phyloP scores from a whole-genome alignment of 768 basidiomycete genomes.

The Phlebiopsis flavidoalba region DNA sequence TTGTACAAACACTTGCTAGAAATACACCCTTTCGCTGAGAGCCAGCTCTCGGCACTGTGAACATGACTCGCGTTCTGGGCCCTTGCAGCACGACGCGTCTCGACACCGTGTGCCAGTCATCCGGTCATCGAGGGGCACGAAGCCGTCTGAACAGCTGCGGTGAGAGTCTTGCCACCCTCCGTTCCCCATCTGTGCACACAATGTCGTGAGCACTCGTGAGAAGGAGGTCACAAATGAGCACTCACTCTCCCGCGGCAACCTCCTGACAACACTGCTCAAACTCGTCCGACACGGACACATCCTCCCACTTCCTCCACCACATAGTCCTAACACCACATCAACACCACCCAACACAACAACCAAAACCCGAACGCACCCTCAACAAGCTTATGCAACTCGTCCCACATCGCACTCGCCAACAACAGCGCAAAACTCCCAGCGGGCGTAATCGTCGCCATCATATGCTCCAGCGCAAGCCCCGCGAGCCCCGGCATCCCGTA shows the following conservation, averaged over 20 bases:
- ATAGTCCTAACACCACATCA: constrained; percentile 40
- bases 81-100: background rate
- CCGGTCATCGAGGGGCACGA: constrained; percentile 43
- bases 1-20: no score
- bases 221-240: constrained; percentile 11
- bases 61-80: background rate
- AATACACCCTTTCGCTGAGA: no score
- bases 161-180: constrained; percentile 65
- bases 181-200: constrained; percentile 51
- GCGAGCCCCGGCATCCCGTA: constrained; percentile 65
- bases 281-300: constrained; percentile 55
- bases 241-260: constrained; percentile 70
- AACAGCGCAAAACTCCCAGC: constrained; percentile 60
- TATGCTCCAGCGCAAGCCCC: constrained; percentile 65
- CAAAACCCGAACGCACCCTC: constrained; percentile 38
- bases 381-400: constrained; percentile 54
- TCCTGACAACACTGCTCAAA: constrained; percentile 70
- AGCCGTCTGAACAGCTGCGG: constrained; percentile 62
- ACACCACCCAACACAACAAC: background rate
- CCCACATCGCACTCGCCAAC: constrained; percentile 64
- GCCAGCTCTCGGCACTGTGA: no score
- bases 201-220: constrained; percentile 3
- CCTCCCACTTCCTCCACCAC: constrained; percentile 75
- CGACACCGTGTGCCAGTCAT: background rate
- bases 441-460: constrained; percentile 64